phyloP scores from a whole-genome alignment of 345 rosid genomes.

The Ricinus communis region DNA sequence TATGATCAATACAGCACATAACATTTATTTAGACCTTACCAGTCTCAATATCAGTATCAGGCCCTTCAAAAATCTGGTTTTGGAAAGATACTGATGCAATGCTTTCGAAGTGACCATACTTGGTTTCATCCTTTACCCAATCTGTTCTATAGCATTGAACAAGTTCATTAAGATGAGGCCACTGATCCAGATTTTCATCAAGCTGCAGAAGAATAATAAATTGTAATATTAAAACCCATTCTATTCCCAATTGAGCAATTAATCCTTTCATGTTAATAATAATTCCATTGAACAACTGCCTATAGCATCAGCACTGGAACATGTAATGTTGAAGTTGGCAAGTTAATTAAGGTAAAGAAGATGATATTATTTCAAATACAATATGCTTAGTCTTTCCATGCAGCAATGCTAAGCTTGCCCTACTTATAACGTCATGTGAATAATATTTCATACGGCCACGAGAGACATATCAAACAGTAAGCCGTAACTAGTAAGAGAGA shows the following conservation, averaged over 20 bases:
- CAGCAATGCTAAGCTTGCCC: not conserved
- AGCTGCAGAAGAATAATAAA: constrained; percentile 41
- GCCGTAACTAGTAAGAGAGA: not conserved
- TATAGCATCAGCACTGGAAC: not conserved
- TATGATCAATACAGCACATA: too few species aligned
- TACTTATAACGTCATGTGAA: not conserved
- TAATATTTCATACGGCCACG: not conserved
- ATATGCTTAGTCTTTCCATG: not conserved
- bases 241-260: not conserved
- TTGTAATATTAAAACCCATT: not conserved
- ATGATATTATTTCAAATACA: too few species aligned
- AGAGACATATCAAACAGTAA: not conserved
- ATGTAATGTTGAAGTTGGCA: not conserved
- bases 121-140: constrained; percentile 89
- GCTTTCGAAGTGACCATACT: constrained; percentile 86
- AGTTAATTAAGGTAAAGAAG: not conserved
- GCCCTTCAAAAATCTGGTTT: constrained; percentile 92
- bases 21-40: constrained; percentile 37
- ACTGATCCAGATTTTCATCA: constrained; percentile 87
- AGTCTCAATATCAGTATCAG: constrained; percentile 93
- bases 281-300: not conserved
- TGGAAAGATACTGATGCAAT: constrained; percentile 60
- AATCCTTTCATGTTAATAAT: not conserved
- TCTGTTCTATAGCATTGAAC: constrained; percentile 83
- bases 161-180: constrained; percentile 93